Conservation (phyloP, 2,329 filamentous ascomycete species). For the Trichoderma hamatum region DNA sequence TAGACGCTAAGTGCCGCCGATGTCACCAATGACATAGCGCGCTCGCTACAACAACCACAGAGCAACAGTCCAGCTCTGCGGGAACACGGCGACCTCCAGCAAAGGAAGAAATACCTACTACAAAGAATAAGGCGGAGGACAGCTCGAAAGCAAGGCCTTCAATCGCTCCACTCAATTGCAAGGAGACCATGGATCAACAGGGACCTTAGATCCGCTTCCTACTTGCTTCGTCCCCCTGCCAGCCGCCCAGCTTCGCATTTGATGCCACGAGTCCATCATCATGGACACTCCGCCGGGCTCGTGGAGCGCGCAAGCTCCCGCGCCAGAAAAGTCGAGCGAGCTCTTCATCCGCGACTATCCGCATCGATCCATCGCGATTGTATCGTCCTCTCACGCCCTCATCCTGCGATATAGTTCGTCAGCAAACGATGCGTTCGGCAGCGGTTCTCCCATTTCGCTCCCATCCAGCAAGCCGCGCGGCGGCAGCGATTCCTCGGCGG, state of each 20-base stretch:
- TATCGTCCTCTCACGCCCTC: conserved; percentile 76
- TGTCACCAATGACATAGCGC: conserved; percentile 23
- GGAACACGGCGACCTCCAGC: neutral
- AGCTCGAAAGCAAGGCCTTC: conserved; percentile 1
- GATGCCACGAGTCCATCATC: conserved; percentile 24
- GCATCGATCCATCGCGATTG: conserved; percentile 84
- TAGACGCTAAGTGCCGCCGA: conserved; percentile 10
- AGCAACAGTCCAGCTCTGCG: neutral
- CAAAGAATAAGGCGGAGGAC: neutral
- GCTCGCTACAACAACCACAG: conserved; percentile 6
- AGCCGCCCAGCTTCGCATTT: conserved; percentile 21
- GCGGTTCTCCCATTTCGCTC: conserved; percentile 61
- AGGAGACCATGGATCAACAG: conserved; percentile 31
- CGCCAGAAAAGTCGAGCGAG: conserved; percentile 67
- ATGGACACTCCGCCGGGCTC: conserved; percentile 54
- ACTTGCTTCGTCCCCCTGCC: conserved; percentile 15
- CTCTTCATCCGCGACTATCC: conserved; percentile 86
- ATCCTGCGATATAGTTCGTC: conserved; percentile 79
- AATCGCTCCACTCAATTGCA: conserved; percentile 25
- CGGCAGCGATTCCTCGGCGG: conserved; percentile 48
- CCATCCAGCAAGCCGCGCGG: conserved; percentile 50
- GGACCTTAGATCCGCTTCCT: conserved; percentile 25
- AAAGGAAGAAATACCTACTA: neutral
- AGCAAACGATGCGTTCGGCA: conserved; percentile 60
- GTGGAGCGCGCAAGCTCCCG: conserved; percentile 52